phyloP scores from a whole-genome alignment of 352 stramenopile species.

The Globisporangium orthogonon region DNA sequence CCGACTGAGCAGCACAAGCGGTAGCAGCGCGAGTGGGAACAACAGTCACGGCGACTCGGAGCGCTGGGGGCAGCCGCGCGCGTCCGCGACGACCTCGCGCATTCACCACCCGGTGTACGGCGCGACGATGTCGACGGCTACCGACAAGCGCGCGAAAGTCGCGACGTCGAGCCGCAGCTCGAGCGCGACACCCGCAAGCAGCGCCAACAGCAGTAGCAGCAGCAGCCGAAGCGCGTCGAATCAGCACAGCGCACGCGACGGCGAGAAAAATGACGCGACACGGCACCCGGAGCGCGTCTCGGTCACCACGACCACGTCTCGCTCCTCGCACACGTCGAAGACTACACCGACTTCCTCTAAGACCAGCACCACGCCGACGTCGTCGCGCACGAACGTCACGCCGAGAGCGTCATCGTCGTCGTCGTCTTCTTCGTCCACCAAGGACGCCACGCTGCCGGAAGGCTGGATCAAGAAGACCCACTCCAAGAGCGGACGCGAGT shows the following conservation, averaged over 20 bases:
- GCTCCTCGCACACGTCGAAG: neutral
- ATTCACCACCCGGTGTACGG: slow-evolving; percentile 26
- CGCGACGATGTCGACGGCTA: slow-evolving; percentile 32
- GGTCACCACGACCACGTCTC: slow-evolving; percentile 1
- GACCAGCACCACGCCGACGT: slow-evolving; percentile 6
- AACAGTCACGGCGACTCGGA: slow-evolving; percentile 42
- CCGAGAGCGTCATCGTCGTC: slow-evolving; percentile 3
- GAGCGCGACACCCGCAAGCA: neutral
- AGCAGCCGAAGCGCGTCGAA: slow-evolving; percentile 14
- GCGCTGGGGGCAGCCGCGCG: slow-evolving; percentile 45
- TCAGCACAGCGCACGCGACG: slow-evolving; percentile 19
- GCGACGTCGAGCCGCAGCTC: slow-evolving; percentile 12
- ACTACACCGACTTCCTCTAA: slow-evolving; percentile 8
- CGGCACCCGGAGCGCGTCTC: slow-evolving; percentile 22
- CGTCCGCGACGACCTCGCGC: slow-evolving; percentile 17
- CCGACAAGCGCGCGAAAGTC: slow-evolving; percentile 14
- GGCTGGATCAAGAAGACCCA: slow-evolving; percentile 70
- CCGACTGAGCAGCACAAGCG: slow-evolving; percentile 3
- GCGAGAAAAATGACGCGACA: slow-evolving; percentile 26
- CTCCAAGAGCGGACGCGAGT: slow-evolving; percentile 62
- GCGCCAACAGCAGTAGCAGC: neutral
- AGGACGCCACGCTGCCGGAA: slow-evolving; percentile 42
- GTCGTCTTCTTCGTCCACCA: slow-evolving; percentile 14
- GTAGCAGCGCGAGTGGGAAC: neutral
- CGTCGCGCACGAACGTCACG: neutral